phyloP scores from a whole-genome alignment of 2,329 filamentous ascomycete species.

The Endoconidiophora laricicola region DNA sequence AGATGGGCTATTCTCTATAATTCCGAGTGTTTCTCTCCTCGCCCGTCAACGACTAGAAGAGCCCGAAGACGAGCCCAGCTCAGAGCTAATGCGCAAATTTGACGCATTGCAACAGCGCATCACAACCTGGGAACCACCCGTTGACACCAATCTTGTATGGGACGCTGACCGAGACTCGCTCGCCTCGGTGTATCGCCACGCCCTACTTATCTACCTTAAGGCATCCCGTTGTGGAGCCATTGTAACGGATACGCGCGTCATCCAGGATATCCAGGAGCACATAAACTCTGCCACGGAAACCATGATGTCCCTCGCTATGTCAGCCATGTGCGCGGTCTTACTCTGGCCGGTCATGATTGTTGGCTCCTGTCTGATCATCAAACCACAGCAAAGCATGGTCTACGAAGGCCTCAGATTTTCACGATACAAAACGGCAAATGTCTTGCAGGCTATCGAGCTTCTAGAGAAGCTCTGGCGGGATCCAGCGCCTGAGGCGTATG shows the following conservation, averaged over 20 bases:
- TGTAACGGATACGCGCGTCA: constrained; percentile 9
- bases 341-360: constrained; percentile 13
- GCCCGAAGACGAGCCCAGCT: constrained; percentile 3
- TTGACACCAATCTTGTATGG: constrained; percentile 6
- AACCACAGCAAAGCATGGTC: constrained; percentile 12
- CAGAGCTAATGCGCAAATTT: constrained; percentile 4
- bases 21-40: constrained; percentile 6
- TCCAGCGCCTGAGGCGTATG: constrained; percentile 11
- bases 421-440: constrained; percentile 12
- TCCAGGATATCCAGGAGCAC: constrained; percentile 12
- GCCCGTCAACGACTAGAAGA: constrained; percentile 11
- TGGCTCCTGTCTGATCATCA: constrained; percentile 12
- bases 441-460: constrained; percentile 11
- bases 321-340: constrained; percentile 11
- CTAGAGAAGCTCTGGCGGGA: constrained; percentile 12
- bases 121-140: constrained; percentile 7
- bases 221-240: constrained; percentile 8
- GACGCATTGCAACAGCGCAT: constrained; percentile 10
- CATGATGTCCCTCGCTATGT: constrained; percentile 12
- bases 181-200: constrained; percentile 11
- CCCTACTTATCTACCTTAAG: constrained; percentile 9
- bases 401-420: constrained; percentile 11
- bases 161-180: constrained; percentile 11
- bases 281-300: constrained; percentile 11
- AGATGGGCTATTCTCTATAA: constrained; percentile 11